Percentiles rank a stretch among this genome's conserved stretches.
Conservation (phyloP, 805 yeast genomes). For the Saccharomyces kudriavzevii region DNA sequence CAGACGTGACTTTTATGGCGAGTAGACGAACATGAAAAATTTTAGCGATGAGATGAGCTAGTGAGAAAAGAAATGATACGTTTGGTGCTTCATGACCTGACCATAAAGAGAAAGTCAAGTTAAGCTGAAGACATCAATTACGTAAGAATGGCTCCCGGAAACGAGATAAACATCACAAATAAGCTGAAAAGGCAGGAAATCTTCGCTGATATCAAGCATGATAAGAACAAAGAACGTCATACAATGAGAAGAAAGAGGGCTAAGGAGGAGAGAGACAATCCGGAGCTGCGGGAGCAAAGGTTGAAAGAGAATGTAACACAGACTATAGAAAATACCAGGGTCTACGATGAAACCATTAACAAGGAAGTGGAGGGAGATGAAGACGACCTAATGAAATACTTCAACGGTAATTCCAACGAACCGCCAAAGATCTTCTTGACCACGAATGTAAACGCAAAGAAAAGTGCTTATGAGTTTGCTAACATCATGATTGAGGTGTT, state of each 20-base stretch:
- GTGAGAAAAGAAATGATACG: background rate
- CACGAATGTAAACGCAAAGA: slow-evolving; percentile 79
- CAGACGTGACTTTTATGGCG: background rate
- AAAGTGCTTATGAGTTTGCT: slow-evolving; percentile 83
- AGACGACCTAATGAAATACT: slow-evolving; percentile 23
- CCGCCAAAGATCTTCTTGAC: slow-evolving; percentile 87
- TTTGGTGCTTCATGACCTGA: background rate
- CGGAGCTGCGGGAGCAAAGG: slow-evolving; percentile 74
- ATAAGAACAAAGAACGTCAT: slow-evolving; percentile 69
- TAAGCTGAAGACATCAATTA: background rate
- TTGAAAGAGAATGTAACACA: slow-evolving; percentile 68
- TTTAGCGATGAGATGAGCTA: slow-evolving; percentile 10
- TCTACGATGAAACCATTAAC: slow-evolving; percentile 74
- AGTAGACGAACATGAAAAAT: slow-evolving; percentile 3
- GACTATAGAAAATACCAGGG: slow-evolving; percentile 78
- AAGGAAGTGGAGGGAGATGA: slow-evolving; percentile 36
- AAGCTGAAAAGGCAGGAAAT: slow-evolving; percentile 74
- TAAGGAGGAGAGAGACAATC: slow-evolving; percentile 77
- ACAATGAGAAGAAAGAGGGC: slow-evolving; percentile 72
- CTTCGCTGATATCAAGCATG: slow-evolving; percentile 64
- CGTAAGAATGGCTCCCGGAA: slow-evolving; percentile 29
- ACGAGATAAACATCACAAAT: slow-evolving; percentile 50
- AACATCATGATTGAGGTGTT: slow-evolving; percentile 74
- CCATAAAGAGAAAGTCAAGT: background rate
- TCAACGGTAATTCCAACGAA: slow-evolving; percentile 50